phyloP scores from a whole-genome alignment of 768 basidiomycete species.

The Trametes cubensis region DNA sequence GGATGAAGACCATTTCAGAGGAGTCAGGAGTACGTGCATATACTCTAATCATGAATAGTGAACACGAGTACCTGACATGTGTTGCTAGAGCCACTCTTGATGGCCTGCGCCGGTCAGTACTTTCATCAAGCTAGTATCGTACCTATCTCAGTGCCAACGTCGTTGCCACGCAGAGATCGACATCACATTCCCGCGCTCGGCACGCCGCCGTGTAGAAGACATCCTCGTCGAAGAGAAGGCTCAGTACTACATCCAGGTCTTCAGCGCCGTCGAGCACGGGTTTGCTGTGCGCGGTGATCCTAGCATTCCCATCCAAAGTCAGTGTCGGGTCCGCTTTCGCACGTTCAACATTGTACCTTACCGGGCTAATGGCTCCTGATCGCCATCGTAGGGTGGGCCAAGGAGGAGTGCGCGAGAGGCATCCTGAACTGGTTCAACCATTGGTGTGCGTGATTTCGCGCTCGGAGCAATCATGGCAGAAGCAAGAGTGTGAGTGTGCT shows the following conservation, averaged over 20 bases:
- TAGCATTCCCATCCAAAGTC: neutral
- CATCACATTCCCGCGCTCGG: constrained; percentile 49
- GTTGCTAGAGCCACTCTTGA: constrained; percentile 58
- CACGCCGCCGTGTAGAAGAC: constrained; percentile 57
- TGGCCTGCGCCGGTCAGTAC: constrained; percentile 57
- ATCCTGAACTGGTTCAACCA: constrained; percentile 27
- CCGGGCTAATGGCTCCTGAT: too few relatives aligned
- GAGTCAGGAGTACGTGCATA: constrained; percentile 46
- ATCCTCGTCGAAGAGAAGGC: constrained; percentile 54
- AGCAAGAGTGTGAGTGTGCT: too few relatives aligned
- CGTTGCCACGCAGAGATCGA: constrained; percentile 58
- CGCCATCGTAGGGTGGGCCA: constrained; percentile 29
- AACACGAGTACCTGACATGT: too few relatives aligned
- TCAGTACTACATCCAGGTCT: constrained; percentile 59
- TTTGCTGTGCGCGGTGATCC: constrained; percentile 20
- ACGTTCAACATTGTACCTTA: too few relatives aligned
- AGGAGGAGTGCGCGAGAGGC: constrained; percentile 24
- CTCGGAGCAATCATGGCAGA: too few relatives aligned
- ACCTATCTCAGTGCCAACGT: too few relatives aligned
- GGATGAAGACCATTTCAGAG: constrained; percentile 49
- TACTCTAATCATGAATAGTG: neutral
- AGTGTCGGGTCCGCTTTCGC: too few relatives aligned
- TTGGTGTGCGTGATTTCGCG: neutral
- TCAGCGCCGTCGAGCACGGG: constrained; percentile 47
- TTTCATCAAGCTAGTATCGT: neutral